These are phyloP conservation scores for Gastrodia elata DNA, from an alignment of 106 monocot genomes.

Conservation along the genomic window DNA sequence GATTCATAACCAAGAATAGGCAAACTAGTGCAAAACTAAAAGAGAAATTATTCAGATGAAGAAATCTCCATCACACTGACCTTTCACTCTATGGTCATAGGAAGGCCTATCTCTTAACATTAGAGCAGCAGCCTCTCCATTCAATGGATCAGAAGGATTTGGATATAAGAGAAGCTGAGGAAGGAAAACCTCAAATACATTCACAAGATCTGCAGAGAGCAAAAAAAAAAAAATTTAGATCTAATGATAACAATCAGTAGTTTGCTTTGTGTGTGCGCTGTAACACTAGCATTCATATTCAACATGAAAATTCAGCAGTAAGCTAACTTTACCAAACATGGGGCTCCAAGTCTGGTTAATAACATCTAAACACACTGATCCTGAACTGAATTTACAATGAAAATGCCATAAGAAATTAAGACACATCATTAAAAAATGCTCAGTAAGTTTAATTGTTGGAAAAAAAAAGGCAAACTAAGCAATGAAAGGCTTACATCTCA, in stretches of 20 bases:
- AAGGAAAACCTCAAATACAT: conserved; percentile 56
- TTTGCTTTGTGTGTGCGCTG: not conserved
- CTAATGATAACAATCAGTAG: not conserved
- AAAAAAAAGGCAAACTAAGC: conserved; percentile 1
- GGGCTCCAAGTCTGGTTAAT: conserved; percentile 76
- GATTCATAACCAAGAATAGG: not conserved
- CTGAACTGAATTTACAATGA: conserved; percentile 31
- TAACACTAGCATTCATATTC: not conserved
- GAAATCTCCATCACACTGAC: conserved; percentile 11
- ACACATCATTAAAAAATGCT: not conserved
- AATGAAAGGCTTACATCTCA: conserved; percentile 43
- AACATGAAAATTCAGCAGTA: not conserved
- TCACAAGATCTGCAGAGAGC: conserved; percentile 50
- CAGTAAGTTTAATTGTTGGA: not conserved
- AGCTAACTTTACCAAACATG: conserved; percentile 47
- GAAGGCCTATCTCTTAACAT: conserved; percentile 46
- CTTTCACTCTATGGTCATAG: conserved; percentile 65
- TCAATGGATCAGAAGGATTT: conserved; percentile 66
- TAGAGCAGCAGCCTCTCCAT: conserved; percentile 51
- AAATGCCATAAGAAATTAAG: not conserved
- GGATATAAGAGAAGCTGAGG: conserved; percentile 63
- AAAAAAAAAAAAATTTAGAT: not conserved
- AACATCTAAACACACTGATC: conserved; percentile 71
- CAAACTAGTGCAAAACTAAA: not conserved
- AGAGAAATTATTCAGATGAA: not conserved